Percentiles rank a stretch among this genome's conserved stretches.
Conservation (phyloP, 148 eudicot species). For the Camellia granthamiana region DNA sequence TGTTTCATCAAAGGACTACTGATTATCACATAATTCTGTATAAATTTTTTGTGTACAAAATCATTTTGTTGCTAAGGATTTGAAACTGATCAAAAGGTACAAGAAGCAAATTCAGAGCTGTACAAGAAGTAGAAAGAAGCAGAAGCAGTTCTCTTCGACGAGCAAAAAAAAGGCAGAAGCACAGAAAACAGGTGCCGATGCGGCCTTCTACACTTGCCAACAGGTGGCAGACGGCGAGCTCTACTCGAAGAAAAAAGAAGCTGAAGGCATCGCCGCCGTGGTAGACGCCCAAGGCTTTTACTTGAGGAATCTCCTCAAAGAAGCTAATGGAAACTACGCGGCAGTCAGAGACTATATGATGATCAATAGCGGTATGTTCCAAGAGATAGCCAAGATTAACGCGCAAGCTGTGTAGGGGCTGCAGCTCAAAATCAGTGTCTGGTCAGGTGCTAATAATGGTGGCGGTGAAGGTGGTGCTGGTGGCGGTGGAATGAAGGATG, state of each 20-base stretch:
- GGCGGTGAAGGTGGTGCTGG: neutral
- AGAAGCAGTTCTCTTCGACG: conserved; percentile 25
- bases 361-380: conserved; percentile 25
- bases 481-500: conserved; percentile 23
- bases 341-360: conserved; percentile 33
- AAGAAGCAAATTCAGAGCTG: conserved; percentile 35
- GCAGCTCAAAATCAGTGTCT: conserved; percentile 35
- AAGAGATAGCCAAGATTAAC: conserved; percentile 31
- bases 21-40: no score
- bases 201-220: conserved; percentile 25
- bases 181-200: conserved; percentile 28
- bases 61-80: neutral
- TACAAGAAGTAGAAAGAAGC: conserved; percentile 34
- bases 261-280: conserved; percentile 28
- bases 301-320: conserved; percentile 16
- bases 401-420: conserved; percentile 24
- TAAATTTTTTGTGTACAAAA: no score
- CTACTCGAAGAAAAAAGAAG: conserved; percentile 28
- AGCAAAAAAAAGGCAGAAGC: conserved; percentile 29
- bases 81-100: conserved; percentile 24
- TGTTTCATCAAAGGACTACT: no score
- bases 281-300: conserved; percentile 29
- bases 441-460: conserved; percentile 26
- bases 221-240: conserved; percentile 29
- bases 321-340: conserved; percentile 21